These are phyloP conservation scores for Tricholoma furcatifolium DNA, from an alignment of 768 basidiomycete species.

Conservation along the genomic window DNA sequence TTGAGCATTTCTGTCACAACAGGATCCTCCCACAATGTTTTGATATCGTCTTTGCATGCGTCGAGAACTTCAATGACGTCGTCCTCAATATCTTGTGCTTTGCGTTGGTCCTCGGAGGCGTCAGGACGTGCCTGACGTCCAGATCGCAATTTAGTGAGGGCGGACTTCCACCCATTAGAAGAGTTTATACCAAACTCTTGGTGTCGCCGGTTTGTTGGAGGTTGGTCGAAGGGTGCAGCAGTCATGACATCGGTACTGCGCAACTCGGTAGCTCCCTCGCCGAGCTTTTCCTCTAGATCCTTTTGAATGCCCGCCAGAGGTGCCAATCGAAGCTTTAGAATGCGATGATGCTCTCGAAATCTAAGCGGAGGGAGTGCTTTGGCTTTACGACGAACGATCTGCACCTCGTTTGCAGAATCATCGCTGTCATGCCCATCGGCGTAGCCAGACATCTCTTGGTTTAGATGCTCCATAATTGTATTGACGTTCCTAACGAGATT, in stretches of 20 bases:
- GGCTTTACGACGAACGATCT: conserved; percentile 28
- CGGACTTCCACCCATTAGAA: conserved; percentile 65
- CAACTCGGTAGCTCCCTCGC: conserved; percentile 55
- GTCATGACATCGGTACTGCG: conserved; percentile 36
- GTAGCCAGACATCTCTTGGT: conserved; percentile 51
- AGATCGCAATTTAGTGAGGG: conserved; percentile 52
- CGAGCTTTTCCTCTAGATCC: conserved; percentile 60
- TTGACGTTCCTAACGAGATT: conserved; percentile 79
- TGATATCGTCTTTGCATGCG: conserved; percentile 64
- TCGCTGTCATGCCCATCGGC: conserved; percentile 28
- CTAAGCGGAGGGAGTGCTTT: conserved; percentile 40
- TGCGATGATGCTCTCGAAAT: conserved; percentile 62
- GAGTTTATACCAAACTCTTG: conserved; percentile 63
- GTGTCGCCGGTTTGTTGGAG: conserved; percentile 21
- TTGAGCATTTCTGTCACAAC: conserved; percentile 59
- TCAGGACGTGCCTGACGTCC: conserved; percentile 28
- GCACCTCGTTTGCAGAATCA: conserved; percentile 41
- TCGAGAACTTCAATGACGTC: conserved; percentile 59
- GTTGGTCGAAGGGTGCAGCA: conserved; percentile 40
- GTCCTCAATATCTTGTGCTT: conserved; percentile 45
- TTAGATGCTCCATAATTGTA: conserved; percentile 55
- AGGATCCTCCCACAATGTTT: conserved; percentile 65
- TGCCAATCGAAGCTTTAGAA: conserved; percentile 55
- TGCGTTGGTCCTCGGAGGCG: conserved; percentile 19
- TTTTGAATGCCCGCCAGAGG: conserved; percentile 57